phyloP scores from a whole-genome alignment of 352 stramenopile genomes.

The Phytopythium boreale region DNA sequence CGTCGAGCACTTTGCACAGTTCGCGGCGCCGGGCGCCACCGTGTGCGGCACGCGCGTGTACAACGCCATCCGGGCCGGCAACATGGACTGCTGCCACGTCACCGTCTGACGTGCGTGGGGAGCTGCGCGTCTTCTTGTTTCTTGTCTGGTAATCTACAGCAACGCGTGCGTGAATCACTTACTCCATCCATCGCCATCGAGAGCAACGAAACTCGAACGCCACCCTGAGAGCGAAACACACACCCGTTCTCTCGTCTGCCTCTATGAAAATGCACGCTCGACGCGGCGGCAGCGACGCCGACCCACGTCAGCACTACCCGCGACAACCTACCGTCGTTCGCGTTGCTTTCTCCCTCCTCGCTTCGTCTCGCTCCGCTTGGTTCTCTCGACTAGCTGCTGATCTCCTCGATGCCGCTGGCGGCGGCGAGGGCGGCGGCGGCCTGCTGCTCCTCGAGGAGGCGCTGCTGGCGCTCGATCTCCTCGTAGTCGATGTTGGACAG shows the following conservation, averaged over 20 bases:
- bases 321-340: not conserved
- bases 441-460: constrained; percentile 62
- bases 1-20: constrained; percentile 33
- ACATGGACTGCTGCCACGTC: constrained; percentile 5
- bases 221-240: not conserved
- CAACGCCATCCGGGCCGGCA: constrained; percentile 28
- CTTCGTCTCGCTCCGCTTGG: not conserved
- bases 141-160: not conserved
- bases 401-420: constrained; percentile 24
- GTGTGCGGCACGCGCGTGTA: constrained; percentile 53
- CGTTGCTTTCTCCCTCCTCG: not conserved
- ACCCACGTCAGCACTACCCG: not conserved
- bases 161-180: not conserved
- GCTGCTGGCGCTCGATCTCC: constrained; percentile 86
- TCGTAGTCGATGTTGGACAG: constrained; percentile 89
- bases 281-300: not conserved
- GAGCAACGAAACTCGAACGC: not conserved
- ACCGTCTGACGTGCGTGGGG: not conserved
- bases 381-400: constrained; percentile 31
- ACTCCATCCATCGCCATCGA: not conserved
- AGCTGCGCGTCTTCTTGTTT: not conserved
- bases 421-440: constrained; percentile 15
- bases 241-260: not conserved
- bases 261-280: constrained; percentile 1
- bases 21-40: constrained; percentile 17